These are phyloP conservation scores for Metschnikowia anglica DNA, from an alignment of 805 yeast species.

Conservation along the genomic window DNA sequence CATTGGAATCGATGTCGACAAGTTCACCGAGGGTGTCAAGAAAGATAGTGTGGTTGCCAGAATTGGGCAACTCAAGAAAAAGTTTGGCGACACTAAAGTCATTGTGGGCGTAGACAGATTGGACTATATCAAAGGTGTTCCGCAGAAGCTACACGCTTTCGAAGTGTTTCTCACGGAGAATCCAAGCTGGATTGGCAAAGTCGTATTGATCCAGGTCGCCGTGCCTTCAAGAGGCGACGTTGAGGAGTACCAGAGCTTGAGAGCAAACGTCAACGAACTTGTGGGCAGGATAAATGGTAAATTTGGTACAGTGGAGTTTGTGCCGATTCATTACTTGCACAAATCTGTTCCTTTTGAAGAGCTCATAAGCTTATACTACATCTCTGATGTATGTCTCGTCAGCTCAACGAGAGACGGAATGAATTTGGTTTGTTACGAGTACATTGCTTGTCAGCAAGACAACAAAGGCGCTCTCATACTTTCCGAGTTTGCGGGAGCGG, in stretches of 20 bases:
- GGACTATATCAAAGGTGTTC: conserved; percentile 97
- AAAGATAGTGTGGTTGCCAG: conserved; percentile 62
- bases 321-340: conserved; percentile 96
- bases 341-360: conserved; percentile 89
- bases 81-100: conserved; percentile 76
- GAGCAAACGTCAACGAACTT: conserved; percentile 92
- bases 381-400: conserved; percentile 88
- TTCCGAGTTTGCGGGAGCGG: conserved; percentile 99
- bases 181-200: conserved; percentile 98
- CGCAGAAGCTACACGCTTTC: conserved; percentile 94
- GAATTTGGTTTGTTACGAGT: conserved; percentile 95
- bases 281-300: conserved; percentile 96
- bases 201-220: conserved; percentile 91
- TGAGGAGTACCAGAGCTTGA: conserved; percentile 90
- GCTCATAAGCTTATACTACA: conserved; percentile 79
- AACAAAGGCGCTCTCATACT: conserved; percentile 83
- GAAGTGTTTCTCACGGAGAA: conserved; percentile 89
- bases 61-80: conserved; percentile 55
- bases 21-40: conserved; percentile 76
- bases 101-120: conserved; percentile 96
- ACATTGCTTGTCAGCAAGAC: conserved; percentile 90
- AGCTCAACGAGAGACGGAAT: conserved; percentile 97
- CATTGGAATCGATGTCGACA: conserved; percentile 96
- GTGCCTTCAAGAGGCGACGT: conserved; percentile 98
- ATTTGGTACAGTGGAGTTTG: conserved; percentile 95